These are phyloP conservation scores for Emergomyces pasteurianus DNA, from an alignment of 2,329 filamentous ascomycete species.

Conservation along the genomic window DNA sequence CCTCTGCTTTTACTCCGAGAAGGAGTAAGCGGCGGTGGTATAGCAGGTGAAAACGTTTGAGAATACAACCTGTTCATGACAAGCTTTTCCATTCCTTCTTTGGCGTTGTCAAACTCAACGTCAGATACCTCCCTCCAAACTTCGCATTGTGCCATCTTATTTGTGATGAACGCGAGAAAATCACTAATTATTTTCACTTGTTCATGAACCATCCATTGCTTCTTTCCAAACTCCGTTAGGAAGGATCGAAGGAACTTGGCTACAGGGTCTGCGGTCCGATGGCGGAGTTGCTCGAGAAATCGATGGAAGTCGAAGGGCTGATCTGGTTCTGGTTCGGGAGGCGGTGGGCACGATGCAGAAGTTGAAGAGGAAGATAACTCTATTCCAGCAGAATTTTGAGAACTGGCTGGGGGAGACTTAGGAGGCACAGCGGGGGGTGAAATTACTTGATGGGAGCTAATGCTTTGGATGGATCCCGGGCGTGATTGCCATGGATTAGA, in stretches of 20 bases:
- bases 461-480: constrained; percentile 4
- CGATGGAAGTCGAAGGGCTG: constrained; percentile 95
- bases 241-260: constrained; percentile 94
- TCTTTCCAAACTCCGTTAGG: constrained; percentile 85
- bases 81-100: constrained; percentile 98
- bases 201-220: constrained; percentile 99
- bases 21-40: constrained; percentile 64
- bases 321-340: constrained; percentile 68
- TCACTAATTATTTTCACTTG: constrained; percentile 98
- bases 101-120: constrained; percentile 93
- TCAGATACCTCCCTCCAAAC: constrained; percentile 95
- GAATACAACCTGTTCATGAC: constrained; percentile 97
- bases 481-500: constrained; percentile 8
- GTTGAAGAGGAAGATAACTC: constrained; percentile 24
- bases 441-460: constrained; percentile 5
- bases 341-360: constrained; percentile 45
- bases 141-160: constrained; percentile 96
- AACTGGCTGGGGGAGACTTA: constrained; percentile 14
- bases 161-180: constrained; percentile 90
- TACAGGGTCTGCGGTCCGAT: constrained; percentile 95
- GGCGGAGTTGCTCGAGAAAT: constrained; percentile 87
- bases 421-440: constrained; percentile 16
- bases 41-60: constrained; percentile 92
- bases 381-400: constrained; percentile 12
- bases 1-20: constrained; percentile 48